Evolutionary conservation across 352 stramenopile genomes (phyloP).

Genomic region (Globisporangium mamillatum): DNA sequence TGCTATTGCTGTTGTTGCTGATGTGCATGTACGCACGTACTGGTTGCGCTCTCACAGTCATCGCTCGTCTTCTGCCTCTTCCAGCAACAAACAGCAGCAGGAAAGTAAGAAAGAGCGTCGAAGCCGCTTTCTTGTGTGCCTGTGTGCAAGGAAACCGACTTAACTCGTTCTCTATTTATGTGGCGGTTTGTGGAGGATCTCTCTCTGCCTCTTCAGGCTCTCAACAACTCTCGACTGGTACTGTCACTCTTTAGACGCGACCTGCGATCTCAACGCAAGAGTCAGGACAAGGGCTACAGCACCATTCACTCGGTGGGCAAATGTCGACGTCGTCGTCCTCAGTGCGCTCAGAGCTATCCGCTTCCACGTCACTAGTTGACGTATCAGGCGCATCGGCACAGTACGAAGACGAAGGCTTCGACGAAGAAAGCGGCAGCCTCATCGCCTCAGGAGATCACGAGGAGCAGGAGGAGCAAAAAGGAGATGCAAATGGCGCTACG

Average conservation of each 20-base stretch:
- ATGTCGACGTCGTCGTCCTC: conserved; percentile 2
- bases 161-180: too few species aligned
- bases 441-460: background rate
- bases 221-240: too few species aligned
- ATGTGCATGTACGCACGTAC: background rate
- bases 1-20: background rate
- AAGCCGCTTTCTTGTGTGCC: background rate
- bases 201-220: too few species aligned
- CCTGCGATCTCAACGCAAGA: background rate
- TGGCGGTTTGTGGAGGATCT: too few species aligned
- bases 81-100: background rate
- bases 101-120: background rate
- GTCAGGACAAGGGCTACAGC: background rate
- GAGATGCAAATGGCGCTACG: background rate
- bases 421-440: background rate
- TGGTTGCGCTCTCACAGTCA: conserved; percentile 3
- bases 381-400: background rate
- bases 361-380: background rate
- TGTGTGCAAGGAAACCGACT: too few species aligned
- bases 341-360: background rate
- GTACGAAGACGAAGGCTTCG: conserved; percentile 17
- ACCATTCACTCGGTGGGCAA: too few species aligned
- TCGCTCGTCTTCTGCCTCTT: background rate
- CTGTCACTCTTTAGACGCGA: background rate
- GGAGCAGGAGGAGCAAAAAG: background rate